Evolutionary conservation across 495 filamentous ascomycete genomes (phyloP).

Genomic region (Niebla homalea): DNA sequence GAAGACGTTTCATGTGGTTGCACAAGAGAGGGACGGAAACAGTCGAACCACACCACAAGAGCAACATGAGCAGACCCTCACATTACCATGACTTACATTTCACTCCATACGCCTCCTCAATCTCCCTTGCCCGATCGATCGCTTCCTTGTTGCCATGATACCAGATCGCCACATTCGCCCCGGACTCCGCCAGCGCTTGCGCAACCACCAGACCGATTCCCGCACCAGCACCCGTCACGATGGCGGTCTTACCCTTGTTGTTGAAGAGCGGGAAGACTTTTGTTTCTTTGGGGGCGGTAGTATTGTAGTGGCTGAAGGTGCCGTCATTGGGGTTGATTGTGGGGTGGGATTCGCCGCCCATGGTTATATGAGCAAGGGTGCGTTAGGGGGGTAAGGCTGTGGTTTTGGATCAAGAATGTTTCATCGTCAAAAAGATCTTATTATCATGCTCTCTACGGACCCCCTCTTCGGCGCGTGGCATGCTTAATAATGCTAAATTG

Average conservation of each 20-base stretch:
- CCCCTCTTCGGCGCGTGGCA: no score
- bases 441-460: no score
- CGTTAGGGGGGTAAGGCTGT: no score
- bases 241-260: conserved; percentile 69
- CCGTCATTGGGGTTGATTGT: background rate
- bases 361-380: no score
- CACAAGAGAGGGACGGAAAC: no score
- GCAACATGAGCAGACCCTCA: background rate
- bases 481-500: no score
- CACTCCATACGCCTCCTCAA: conserved; percentile 66
- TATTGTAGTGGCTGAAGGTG: conserved; percentile 48
- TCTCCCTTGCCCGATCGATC: conserved; percentile 53
- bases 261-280: conserved; percentile 70
- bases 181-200: conserved; percentile 66
- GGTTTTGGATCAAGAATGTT: no score
- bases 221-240: conserved; percentile 67
- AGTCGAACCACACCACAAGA: no score
- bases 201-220: conserved; percentile 73
- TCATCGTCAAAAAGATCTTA: no score
- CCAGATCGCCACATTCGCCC: conserved; percentile 80
- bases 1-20: no score
- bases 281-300: conserved; percentile 42
- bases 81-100: conserved; percentile 62
- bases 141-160: conserved; percentile 69
- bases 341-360: no score